These are phyloP conservation scores for Penicillium roqueforti DNA, from an alignment of 495 filamentous ascomycete genomes.

Conservation along the genomic window DNA sequence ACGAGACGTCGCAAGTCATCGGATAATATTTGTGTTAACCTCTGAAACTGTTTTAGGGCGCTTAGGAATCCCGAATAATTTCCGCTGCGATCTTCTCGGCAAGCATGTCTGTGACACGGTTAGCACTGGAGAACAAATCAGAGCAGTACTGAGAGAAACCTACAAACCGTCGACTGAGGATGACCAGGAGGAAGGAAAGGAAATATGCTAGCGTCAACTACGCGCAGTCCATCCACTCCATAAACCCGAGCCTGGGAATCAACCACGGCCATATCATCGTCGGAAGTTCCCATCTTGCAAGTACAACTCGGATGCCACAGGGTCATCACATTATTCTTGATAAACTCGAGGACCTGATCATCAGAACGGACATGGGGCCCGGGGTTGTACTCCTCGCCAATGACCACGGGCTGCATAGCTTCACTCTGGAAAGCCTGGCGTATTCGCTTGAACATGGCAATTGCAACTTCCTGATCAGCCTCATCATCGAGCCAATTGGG, in stretches of 20 bases:
- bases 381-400: conserved; percentile 46
- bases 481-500: conserved; percentile 48
- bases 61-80: conserved; percentile 25
- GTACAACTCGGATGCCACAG: conserved; percentile 52
- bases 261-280: conserved; percentile 53
- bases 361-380: conserved; percentile 46
- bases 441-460: conserved; percentile 52
- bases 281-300: conserved; percentile 50
- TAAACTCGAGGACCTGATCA: conserved; percentile 44
- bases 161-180: conserved; percentile 46
- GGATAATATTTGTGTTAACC: background rate
- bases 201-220: conserved; percentile 56
- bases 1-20: background rate
- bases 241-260: conserved; percentile 49
- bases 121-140: background rate
- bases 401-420: conserved; percentile 37
- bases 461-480: conserved; percentile 48
- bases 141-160: conserved; percentile 5
- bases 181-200: conserved; percentile 52
- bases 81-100: conserved; percentile 53
- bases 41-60: background rate
- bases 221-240: conserved; percentile 48
- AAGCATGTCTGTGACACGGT: conserved; percentile 35
- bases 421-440: conserved; percentile 42
- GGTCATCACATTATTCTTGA: conserved; percentile 37